These are phyloP conservation scores for Cladobotryum mycophilum DNA, from an alignment of 2,329 filamentous ascomycete genomes.

Conservation along the genomic window DNA sequence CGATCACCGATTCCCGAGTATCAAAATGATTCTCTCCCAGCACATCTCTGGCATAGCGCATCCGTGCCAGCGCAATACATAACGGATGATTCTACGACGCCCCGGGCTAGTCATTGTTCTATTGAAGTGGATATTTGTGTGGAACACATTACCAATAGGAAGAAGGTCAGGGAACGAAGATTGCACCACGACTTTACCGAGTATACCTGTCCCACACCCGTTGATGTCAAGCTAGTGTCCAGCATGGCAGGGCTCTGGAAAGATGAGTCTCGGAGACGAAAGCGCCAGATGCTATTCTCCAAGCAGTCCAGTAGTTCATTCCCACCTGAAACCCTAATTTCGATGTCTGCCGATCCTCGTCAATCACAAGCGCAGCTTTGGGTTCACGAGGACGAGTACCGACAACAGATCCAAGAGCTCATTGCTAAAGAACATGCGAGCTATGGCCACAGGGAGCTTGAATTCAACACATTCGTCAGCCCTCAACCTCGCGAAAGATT, in stretches of 20 bases:
- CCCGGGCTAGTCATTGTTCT: conserved; percentile 78
- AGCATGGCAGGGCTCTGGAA: conserved; percentile 94
- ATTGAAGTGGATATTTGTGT: conserved; percentile 87
- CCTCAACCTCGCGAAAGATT: conserved; percentile 44
- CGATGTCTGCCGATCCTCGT: conserved; percentile 80
- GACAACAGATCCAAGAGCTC: conserved; percentile 56
- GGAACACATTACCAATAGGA: conserved; percentile 79
- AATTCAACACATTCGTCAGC: conserved; percentile 62
- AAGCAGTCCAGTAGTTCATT: conserved; percentile 69
- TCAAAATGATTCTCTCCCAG: conserved; percentile 50
- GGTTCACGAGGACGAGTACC: conserved; percentile 87
- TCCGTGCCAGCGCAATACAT: conserved; percentile 50
- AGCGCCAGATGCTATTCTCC: conserved; percentile 59
- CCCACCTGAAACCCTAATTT: conserved; percentile 70
- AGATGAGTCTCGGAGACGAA: conserved; percentile 77
- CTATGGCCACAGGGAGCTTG: conserved; percentile 33
- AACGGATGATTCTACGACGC: conserved; percentile 56
- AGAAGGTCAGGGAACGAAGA: conserved; percentile 64
- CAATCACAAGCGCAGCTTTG: conserved; percentile 70
- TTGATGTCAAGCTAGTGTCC: conserved; percentile 75
- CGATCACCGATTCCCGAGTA: conserved; percentile 68
- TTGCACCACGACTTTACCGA: conserved; percentile 88
- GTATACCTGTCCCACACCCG: conserved; percentile 53
- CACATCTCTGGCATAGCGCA: conserved; percentile 73
- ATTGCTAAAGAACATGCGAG: conserved; percentile 55